A percentile compares a stretch with the other conserved stretches of the same genome.
These are phyloP conservation scores for Rhodocollybia butyracea DNA, from an alignment of 768 basidiomycete genomes.

Conservation along the genomic window DNA sequence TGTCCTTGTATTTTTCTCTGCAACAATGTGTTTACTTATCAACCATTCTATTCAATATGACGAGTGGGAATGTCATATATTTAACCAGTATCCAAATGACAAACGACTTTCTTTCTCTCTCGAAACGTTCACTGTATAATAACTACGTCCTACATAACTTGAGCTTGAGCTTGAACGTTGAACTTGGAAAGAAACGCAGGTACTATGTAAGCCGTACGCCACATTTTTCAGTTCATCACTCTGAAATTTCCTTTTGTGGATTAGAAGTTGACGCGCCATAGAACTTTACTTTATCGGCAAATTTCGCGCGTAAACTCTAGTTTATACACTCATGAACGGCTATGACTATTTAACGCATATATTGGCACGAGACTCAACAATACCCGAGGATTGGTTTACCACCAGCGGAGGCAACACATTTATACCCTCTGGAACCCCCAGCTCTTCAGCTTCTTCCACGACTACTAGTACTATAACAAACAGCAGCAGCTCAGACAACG, in stretches of 20 bases:
- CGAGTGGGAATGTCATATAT: not conserved
- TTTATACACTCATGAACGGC: not conserved
- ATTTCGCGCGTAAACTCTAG: not conserved
- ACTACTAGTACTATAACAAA: not conserved
- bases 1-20: not conserved
- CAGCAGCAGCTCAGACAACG: not conserved
- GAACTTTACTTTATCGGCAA: too few relatives aligned
- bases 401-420: slow-evolving; percentile 16
- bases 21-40: not conserved
- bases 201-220: too few relatives aligned
- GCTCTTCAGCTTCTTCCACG: not conserved
- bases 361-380: too few relatives aligned
- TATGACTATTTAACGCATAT: not conserved
- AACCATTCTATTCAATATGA: not conserved
- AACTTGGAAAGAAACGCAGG: too few relatives aligned
- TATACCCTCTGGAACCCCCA: slow-evolving; percentile 12
- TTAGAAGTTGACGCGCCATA: not conserved
- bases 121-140: not conserved
- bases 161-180: not conserved
- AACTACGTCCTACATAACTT: too few relatives aligned
- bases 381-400: slow-evolving; percentile 3
- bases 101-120: not conserved
- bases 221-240: too few relatives aligned
- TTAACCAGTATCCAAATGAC: too few relatives aligned
- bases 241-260: too few relatives aligned